These are phyloP conservation scores for Hapsidospora chrysogenum DNA, from an alignment of 495 filamentous ascomycete genomes.

Conservation along the genomic window DNA sequence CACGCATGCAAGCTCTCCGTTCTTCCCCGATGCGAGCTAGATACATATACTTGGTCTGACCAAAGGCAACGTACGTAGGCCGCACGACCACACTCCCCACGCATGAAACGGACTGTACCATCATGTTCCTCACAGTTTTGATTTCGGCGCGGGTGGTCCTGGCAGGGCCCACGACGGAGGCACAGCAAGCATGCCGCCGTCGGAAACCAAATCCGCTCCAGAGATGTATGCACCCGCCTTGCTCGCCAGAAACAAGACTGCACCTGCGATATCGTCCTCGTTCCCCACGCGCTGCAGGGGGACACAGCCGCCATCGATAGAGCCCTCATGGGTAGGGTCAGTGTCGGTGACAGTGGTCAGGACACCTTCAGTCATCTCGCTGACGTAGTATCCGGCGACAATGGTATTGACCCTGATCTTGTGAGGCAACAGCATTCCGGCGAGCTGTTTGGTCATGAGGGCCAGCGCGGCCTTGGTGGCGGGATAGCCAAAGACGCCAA, in stretches of 20 bases:
- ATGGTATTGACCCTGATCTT: conserved; percentile 45
- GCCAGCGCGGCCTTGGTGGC: conserved; percentile 41
- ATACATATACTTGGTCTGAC: no score
- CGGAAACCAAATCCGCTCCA: conserved; percentile 25
- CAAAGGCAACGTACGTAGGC: no score
- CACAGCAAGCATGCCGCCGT: no score
- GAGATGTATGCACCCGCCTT: conserved; percentile 33
- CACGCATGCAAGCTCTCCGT: no score
- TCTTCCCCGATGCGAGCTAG: no score
- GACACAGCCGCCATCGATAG: conserved; percentile 20
- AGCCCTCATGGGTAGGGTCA: conserved; percentile 10
- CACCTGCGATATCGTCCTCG: conserved; percentile 30
- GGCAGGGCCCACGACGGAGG: no score
- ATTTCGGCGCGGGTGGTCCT: no score
- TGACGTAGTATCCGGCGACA: conserved; percentile 47
- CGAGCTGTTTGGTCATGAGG: conserved; percentile 45
- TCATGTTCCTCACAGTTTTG: no score
- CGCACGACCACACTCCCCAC: no score
- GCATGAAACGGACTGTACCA: no score
- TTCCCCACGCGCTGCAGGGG: conserved; percentile 26
- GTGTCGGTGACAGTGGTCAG: not conserved
- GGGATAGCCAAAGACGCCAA: conserved; percentile 37
- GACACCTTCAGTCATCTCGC: conserved; percentile 24
- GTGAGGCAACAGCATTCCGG: conserved; percentile 32
- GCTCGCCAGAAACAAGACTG: conserved; percentile 27